Base-by-base conservation (phyloP, 73 alveolate species). In the Paramecium biaurelia region DNA sequence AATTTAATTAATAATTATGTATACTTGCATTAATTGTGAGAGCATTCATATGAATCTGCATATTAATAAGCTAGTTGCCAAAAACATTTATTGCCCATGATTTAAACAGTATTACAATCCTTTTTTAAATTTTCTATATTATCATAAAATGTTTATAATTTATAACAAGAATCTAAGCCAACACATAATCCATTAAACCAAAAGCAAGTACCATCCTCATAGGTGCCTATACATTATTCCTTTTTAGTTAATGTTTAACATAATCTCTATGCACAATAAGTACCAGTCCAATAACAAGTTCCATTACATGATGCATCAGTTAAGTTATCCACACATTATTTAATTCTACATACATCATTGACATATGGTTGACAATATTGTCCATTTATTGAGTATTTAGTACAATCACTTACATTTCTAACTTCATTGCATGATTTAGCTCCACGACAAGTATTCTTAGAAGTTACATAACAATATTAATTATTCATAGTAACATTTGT, bases 381-480 rank as follows among this genome's bases (percentile, higher is more conserved):
- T 23, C 45, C 38, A 67, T 30, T 30, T 23, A 67, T 67, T 67
- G 24, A 67, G 2, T 20, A 12, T 32, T 67, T 67, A 21, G 38
- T 67, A 18, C 84, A 67, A 67, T 67, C 47, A 14, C 1, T 5
- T 12, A 67, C 84, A 7, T 14, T 32, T 67, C 47, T 67, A 4
- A 67, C 84, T 12, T 67, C 84, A 67, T 67, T 18, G 11, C 84
- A 67, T 67, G 84, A 5, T 67, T 67, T 67, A 10, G 84, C 84
- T 67, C 49, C 38, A 30, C 21, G 49, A 67, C 84, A 67, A 26
- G 45, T 67, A 9, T 26, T 24, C 7, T 67, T 67, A 9, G 24
- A 20, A 2, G 84, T 67, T n/a, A 67, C 24, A 67, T 67, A 67
- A 67, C 84, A 67, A 30, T 67, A 8, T 30, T 67, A 7, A 67